Conservation (phyloP, 176 grass and related monocot species). For the Aegilops tauschii region DNA sequence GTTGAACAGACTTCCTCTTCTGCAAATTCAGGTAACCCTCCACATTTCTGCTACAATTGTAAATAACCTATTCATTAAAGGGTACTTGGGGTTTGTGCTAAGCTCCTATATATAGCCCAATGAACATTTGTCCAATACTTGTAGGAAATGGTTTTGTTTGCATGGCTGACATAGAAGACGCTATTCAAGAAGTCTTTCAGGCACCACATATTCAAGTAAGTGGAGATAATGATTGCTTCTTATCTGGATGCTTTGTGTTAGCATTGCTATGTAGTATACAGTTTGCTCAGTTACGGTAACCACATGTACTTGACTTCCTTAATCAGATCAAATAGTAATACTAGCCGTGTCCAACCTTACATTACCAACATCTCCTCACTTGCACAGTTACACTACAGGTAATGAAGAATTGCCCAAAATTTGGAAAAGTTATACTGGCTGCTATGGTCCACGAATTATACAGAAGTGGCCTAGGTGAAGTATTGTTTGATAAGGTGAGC, state of each 20-base stretch:
- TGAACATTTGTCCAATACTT: conserved; percentile 25
- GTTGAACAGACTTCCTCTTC: conserved; percentile 25
- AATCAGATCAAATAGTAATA: not conserved
- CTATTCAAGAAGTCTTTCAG: conserved; percentile 96
- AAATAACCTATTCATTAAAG: not conserved
- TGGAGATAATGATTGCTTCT: conserved; percentile 4
- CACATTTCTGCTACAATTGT: not conserved
- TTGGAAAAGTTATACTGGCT: conserved; percentile 85
- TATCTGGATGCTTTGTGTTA: not conserved
- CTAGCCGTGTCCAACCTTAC: conserved; percentile 6
- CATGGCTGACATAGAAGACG: conserved; percentile 86
- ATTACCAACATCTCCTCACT: conserved; percentile 9
- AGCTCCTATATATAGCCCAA: not conserved
- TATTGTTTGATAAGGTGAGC: conserved; percentile 85
- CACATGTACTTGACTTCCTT: not conserved
- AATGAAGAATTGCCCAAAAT: conserved; percentile 88
- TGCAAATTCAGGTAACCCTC: conserved; percentile 35
- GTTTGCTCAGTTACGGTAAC: not conserved
- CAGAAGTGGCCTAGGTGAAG: conserved; percentile 83
- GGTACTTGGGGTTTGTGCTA: conserved; percentile 9
- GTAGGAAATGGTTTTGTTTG: conserved; percentile 65
- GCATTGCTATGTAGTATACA: not conserved
- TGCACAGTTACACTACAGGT: conserved; percentile 41
- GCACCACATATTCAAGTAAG: conserved; percentile 97
- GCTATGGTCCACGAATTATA: conserved; percentile 94